Evolutionary conservation across 495 filamentous ascomycete species (phyloP).

Genomic region (Mycothermus thermophilus): DNA sequence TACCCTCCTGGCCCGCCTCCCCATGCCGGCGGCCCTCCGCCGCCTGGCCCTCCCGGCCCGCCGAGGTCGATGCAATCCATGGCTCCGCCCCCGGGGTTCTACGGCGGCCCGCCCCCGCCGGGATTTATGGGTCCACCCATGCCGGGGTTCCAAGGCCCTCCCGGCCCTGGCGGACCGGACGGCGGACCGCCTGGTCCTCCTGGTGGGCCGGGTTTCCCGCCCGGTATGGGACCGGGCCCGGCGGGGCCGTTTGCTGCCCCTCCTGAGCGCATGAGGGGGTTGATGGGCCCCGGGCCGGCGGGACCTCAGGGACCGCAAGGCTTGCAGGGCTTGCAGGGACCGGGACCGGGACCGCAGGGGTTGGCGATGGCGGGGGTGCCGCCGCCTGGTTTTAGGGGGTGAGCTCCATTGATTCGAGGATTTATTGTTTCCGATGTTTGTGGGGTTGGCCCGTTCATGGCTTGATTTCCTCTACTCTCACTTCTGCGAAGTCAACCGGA

Average conservation of each 20-base stretch:
- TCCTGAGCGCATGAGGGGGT: constrained; percentile 5
- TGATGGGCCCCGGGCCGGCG: too few relatives aligned
- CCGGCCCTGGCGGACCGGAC: constrained; percentile 14
- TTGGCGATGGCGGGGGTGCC: too few relatives aligned
- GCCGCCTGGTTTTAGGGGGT: too few relatives aligned
- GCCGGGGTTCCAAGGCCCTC: constrained; percentile 29
- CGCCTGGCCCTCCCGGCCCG: constrained; percentile 17
- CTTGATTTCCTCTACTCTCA: too few relatives aligned
- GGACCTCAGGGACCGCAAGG: too few relatives aligned
- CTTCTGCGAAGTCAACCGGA: too few relatives aligned
- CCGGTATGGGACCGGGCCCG: constrained; percentile 1
- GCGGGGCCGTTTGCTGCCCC: constrained; percentile 4
- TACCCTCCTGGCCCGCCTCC: constrained; percentile 15
- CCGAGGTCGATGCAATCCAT: constrained; percentile 28
- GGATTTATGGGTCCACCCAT: constrained; percentile 30
- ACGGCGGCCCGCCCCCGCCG: constrained; percentile 25
- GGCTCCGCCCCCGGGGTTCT: constrained; percentile 40
- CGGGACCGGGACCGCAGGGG: too few relatives aligned
- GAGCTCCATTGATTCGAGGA: too few relatives aligned
- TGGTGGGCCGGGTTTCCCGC: constrained; percentile 4
- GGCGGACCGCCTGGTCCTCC: constrained; percentile 10
- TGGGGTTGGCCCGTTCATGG: too few relatives aligned
- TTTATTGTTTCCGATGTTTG: too few relatives aligned
- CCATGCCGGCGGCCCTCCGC: constrained; percentile 20
- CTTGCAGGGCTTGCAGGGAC: too few relatives aligned